Percentiles rank a stretch among this genome's conserved stretches.
These are phyloP conservation scores for Euphorbia pulcherrima DNA, from an alignment of 345 rosid genomes.

Conservation along the genomic window DNA sequence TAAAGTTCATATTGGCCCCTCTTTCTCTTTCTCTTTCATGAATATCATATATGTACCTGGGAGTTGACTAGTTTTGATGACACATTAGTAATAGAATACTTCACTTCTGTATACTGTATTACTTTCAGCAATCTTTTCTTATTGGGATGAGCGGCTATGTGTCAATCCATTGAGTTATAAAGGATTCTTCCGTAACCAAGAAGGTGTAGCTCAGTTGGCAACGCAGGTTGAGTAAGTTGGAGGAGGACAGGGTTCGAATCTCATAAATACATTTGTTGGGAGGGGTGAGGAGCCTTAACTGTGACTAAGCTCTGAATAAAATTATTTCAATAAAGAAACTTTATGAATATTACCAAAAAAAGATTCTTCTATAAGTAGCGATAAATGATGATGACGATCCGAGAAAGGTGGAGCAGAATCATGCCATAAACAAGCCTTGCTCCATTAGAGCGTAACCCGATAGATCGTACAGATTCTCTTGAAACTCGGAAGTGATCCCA, in stretches of 20 bases:
- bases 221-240: no score
- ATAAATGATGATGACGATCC: no score
- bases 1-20: no score
- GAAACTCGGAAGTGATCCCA: conserved; percentile 40
- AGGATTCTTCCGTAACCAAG: conserved; percentile 17
- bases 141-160: background rate
- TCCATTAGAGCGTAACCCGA: conserved; percentile 52
- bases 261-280: no score
- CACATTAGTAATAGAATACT: background rate
- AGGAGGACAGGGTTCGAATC: no score
- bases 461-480: conserved; percentile 54
- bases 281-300: no score
- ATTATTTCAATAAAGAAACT: no score
- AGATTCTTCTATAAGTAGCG: no score
- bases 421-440: conserved; percentile 66
- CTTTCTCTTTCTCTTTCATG: no score
- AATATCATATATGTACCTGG: background rate
- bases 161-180: conserved; percentile 20
- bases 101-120: background rate
- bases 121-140: background rate
- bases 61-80: background rate
- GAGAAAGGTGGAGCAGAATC: conserved; percentile 38
- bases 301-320: no score
- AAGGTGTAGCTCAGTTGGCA: no score
- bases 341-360: no score